These are phyloP conservation scores for Durotheca rogersii DNA, from an alignment of 495 filamentous ascomycete species.

Conservation along the genomic window DNA sequence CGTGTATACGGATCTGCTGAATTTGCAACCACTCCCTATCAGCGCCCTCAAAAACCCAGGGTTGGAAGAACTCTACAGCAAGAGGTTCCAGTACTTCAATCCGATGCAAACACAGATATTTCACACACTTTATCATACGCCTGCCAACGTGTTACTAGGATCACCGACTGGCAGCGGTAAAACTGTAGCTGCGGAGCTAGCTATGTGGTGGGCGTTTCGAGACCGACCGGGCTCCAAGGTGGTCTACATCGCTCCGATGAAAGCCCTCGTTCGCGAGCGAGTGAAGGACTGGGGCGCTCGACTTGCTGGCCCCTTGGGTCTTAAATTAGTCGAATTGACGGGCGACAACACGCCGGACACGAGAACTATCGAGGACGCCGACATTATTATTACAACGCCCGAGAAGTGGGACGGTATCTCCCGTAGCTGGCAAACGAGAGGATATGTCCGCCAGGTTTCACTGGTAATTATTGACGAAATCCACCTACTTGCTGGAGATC, in stretches of 20 bases:
- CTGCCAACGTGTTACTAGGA: conserved; percentile 90
- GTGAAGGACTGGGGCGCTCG: conserved; percentile 92
- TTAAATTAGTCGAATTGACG: conserved; percentile 93
- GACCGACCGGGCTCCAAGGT: conserved; percentile 96
- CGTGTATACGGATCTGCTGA: conserved; percentile 89
- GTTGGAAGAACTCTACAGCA: conserved; percentile 82
- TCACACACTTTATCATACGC: conserved; percentile 88
- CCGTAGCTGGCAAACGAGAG: conserved; percentile 94
- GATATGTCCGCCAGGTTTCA: conserved; percentile 92
- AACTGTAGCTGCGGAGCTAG: conserved; percentile 90
- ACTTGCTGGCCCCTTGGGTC: conserved; percentile 77
- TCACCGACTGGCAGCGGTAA: conserved; percentile 97
- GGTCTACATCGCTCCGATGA: conserved; percentile 99
- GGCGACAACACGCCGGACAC: conserved; percentile 99
- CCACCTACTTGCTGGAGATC: conserved; percentile 90
- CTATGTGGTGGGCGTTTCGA: conserved; percentile 99
- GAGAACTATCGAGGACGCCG: conserved; percentile 86
- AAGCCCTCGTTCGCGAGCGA: conserved; percentile 93
- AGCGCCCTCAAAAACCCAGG: conserved; percentile 82
- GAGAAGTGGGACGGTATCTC: conserved; percentile 99
- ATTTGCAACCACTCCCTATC: conserved; percentile 88
- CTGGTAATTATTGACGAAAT: conserved; percentile 99
- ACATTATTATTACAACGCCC: conserved; percentile 97
- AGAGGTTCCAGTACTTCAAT: conserved; percentile 94
- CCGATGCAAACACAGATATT: conserved; percentile 99